These are phyloP conservation scores for Colletotrichum sp. DNA, from an alignment of 2,329 filamentous ascomycete species.

Conservation along the genomic window DNA sequence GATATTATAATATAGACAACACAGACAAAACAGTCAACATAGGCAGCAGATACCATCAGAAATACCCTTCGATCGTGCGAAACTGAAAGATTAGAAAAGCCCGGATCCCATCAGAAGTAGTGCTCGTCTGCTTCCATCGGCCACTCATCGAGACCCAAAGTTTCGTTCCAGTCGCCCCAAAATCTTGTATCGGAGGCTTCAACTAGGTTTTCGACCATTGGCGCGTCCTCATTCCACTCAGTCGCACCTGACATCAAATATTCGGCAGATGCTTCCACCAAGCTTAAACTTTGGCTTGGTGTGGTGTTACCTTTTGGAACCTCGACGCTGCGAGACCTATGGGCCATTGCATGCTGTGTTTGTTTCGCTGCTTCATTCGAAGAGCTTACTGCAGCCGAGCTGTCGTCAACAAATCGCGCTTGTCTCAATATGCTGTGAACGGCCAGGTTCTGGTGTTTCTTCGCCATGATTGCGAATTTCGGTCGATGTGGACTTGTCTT, in stretches of 20 bases:
- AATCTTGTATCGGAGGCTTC: background rate
- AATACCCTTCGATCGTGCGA: background rate
- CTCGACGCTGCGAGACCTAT: background rate
- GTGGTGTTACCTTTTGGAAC: background rate
- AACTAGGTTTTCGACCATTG: too few relatives aligned
- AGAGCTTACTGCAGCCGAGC: slow-evolving; percentile 32
- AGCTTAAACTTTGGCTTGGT: background rate
- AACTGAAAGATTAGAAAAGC: background rate
- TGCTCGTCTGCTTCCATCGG: background rate
- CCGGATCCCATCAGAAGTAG: background rate
- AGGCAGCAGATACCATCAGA: background rate
- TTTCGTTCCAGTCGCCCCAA: background rate
- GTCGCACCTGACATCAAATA: background rate
- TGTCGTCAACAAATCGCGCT: slow-evolving; percentile 44
- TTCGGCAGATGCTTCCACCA: background rate
- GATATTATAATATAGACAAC: background rate
- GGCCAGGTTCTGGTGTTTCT: slow-evolving; percentile 37
- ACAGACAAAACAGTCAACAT: background rate
- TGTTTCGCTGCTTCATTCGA: background rate
- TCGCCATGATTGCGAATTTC: slow-evolving; percentile 31
- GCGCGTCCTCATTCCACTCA: background rate
- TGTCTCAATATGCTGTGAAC: slow-evolving; percentile 45
- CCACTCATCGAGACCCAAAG: background rate
- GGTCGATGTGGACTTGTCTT: background rate
- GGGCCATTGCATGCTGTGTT: background rate